Evolutionary conservation across 176 grass and related monocot species (phyloP).

Genomic region (Eremochloa ophiuroides): DNA sequence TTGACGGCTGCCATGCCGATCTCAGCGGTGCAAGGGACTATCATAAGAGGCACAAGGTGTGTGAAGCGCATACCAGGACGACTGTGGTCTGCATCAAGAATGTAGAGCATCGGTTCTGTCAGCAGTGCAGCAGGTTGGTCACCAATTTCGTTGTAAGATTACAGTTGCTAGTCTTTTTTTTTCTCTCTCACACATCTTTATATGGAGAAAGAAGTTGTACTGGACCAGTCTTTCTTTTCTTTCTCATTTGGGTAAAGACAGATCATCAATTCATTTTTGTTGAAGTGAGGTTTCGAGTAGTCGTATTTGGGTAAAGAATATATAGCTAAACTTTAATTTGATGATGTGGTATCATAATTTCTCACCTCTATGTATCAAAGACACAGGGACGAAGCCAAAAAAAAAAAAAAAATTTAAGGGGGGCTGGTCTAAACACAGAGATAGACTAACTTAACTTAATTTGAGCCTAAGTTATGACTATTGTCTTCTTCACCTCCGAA

Average conservation of each 20-base stretch:
- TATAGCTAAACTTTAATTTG: constrained; percentile 1
- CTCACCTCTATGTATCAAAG: neutral
- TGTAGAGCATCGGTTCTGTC: constrained; percentile 72
- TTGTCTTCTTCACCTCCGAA: too few species aligned
- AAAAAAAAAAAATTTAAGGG: too few species aligned
- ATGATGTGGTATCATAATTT: neutral
- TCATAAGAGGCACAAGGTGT: constrained; percentile 79
- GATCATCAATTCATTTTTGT: too few species aligned
- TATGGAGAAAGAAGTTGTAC: neutral
- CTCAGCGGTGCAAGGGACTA: constrained; percentile 61
- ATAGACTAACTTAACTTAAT: too few species aligned
- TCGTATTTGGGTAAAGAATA: neutral
- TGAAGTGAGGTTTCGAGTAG: constrained; percentile 6
- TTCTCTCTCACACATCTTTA: neutral
- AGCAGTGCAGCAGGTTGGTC: constrained; percentile 88
- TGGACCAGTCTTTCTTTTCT: too few species aligned
- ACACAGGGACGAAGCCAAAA: neutral
- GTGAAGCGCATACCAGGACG: constrained; percentile 63
- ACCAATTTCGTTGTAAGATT: constrained; percentile 25
- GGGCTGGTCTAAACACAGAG: too few species aligned
- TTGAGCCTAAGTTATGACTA: too few species aligned
- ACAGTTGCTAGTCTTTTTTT: neutral
- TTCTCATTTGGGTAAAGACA: too few species aligned
- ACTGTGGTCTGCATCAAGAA: constrained; percentile 33
- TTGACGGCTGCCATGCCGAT: constrained; percentile 57